Conservation (phyloP, 129 eudicot species). For the Arctium lappa region DNA sequence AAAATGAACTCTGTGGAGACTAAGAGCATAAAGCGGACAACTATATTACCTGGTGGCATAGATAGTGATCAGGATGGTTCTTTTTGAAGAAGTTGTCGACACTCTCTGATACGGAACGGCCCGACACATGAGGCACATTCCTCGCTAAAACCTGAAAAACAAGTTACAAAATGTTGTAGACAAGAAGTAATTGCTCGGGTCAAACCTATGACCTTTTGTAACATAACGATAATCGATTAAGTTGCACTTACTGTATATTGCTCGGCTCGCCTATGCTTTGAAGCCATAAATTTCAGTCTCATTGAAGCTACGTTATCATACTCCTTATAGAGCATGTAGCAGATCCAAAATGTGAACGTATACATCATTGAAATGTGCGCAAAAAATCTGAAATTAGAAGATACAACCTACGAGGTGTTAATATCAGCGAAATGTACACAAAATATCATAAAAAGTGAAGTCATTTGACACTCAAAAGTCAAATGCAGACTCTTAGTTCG, state of each 20-base stretch:
- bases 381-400: slow-evolving; percentile 64
- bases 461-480: slow-evolving; percentile 11
- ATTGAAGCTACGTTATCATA: slow-evolving; percentile 75
- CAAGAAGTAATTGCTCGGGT: neutral
- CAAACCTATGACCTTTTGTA: neutral
- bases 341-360: slow-evolving; percentile 85
- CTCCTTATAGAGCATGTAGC: slow-evolving; percentile 93
- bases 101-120: slow-evolving; percentile 72
- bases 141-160: slow-evolving; percentile 71
- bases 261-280: slow-evolving; percentile 76
- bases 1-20: neutral
- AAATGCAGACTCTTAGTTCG: neutral
- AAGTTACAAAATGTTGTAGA: neutral
- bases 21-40: neutral
- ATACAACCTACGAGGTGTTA: neutral
- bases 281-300: slow-evolving; percentile 86
- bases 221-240: neutral
- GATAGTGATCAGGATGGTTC: slow-evolving; percentile 83
- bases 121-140: slow-evolving; percentile 69
- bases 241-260: slow-evolving; percentile 79
- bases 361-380: slow-evolving; percentile 79
- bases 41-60: slow-evolving; percentile 78
- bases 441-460: neutral
- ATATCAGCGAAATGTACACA: neutral
- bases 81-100: slow-evolving; percentile 68